Evolutionary conservation across 176 grass and related monocot genomes (phyloP).

Genomic region (Hordeum vulgare): MorexV3_pseudomolecules_assembly NC_058523.1:484751719-484752218

Average conservation of each 20-base stretch:
- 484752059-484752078: constrained; percentile 44
- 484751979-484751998: constrained; percentile 65
- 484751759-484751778: constrained; percentile 53
- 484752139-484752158: constrained; percentile 63
- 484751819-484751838: neutral
- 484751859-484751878: neutral
- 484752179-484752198: constrained; percentile 47
- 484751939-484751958: neutral
- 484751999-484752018: constrained; percentile 82
- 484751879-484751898: neutral
- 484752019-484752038: constrained; percentile 67
- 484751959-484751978: constrained; percentile 58
- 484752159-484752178: constrained; percentile 54
- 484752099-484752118: constrained; percentile 66
- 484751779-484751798: constrained; percentile 60
- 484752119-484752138: constrained; percentile 87
- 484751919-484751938: neutral
- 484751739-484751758: constrained; percentile 46
- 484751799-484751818: constrained; percentile 35
- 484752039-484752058: constrained; percentile 60
- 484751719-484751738: constrained; percentile 30
- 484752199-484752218: constrained; percentile 68
- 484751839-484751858: neutral
- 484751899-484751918: neutral
- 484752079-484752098: constrained; percentile 51